Percentiles rank a stretch among this genome's conserved stretches.
phyloP scores from a whole-genome alignment of 31 red algal genomes.

The Asparagopsis taxiformis region DNA sequence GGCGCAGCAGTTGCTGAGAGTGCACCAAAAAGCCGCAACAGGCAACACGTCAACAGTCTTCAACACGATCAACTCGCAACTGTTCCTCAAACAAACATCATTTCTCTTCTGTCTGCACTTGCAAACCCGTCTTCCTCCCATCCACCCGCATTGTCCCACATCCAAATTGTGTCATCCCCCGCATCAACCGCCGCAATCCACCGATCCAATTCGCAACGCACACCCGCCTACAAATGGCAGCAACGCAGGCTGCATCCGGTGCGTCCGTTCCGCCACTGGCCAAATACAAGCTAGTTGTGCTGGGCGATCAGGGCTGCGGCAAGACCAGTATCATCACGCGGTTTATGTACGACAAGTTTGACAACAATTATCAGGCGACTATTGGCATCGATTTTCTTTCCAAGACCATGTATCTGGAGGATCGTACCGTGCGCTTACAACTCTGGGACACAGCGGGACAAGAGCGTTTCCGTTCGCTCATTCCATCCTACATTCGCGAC shows the following conservation, averaged over 20 bases:
- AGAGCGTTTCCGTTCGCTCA: conserved; percentile 98
- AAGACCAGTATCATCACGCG: conserved; percentile 99
- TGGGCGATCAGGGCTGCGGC: conserved; percentile 96
- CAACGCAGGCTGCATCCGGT: conserved; percentile 34
- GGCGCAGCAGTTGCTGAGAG: no score
- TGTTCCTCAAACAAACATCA: no score
- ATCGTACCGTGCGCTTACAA: conserved; percentile 98
- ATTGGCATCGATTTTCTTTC: conserved; percentile 99
- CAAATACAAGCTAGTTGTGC: conserved; percentile 99
- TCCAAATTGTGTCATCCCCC: no score
- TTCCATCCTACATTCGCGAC: conserved; percentile 99
- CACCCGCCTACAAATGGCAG: conserved; percentile 29
- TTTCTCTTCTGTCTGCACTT: no score
- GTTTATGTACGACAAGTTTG: conserved; percentile 99
- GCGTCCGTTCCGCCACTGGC: conserved; percentile 80
- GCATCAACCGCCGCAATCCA: neutral
- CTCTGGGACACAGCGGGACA: conserved; percentile 99
- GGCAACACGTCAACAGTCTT: no score
- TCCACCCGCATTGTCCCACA: no score
- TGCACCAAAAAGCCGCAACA: no score
- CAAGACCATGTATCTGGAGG: conserved; percentile 99
- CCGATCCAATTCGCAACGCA: neutral
- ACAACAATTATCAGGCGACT: conserved; percentile 99
- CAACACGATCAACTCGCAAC: no score
- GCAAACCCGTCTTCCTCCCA: no score